Base-by-base conservation (phyloP, 345 rosid species). In the Hibiscus mutabilis region DNA sequence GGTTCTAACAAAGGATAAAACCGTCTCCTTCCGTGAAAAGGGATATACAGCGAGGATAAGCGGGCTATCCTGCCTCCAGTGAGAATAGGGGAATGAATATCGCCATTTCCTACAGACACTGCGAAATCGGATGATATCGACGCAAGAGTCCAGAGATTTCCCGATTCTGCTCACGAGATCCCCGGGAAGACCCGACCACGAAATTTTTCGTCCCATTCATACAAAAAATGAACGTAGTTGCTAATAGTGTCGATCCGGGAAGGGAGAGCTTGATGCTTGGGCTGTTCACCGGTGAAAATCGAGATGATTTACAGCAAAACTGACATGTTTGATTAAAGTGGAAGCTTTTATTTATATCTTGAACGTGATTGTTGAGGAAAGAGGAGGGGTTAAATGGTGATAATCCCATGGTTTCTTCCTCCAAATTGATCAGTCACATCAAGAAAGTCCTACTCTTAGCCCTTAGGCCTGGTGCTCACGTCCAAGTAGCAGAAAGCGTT, bases 51-150 rank as follows among this genome's bases (percentile, higher is more conserved):
- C 2, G 1, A 24, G 8, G 29, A 14, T 6, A n/a, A 52, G 19
- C 18, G 6, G 60, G 15, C 3, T 15, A 1, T 57, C 16, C 2
- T 4, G 33, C 25, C 5, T 24, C 61, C n/a, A 4, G 31, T 4
- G n/a, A 58, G n/a, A 12, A 58, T 12, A 25, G 3, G 61, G n/a
- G n/a, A 24, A 14, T 58, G 61, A 58, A 24, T 24, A 3, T 58
- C 61, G 61, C 61, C 61, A 25, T 24, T 6, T 25, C 16, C 33
- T 58, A 58, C 61, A 58, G 6, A 58, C 61, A 7, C 61, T 58
- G 33, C 61, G 61, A 58, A 12, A 58, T 58, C 61, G 61, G 61
- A 58, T 58, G 33, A 58, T 24, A 58, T 58, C 61, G 61, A 58
- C 24, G 33, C 7, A 16, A 58, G 33, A 31, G 16, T 25, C 33